Percentiles rank a stretch among this genome's conserved stretches.
Evolutionary conservation across 2,329 filamentous ascomycete genomes (phyloP).

Genomic region (Zalaria sp.): DNA sequence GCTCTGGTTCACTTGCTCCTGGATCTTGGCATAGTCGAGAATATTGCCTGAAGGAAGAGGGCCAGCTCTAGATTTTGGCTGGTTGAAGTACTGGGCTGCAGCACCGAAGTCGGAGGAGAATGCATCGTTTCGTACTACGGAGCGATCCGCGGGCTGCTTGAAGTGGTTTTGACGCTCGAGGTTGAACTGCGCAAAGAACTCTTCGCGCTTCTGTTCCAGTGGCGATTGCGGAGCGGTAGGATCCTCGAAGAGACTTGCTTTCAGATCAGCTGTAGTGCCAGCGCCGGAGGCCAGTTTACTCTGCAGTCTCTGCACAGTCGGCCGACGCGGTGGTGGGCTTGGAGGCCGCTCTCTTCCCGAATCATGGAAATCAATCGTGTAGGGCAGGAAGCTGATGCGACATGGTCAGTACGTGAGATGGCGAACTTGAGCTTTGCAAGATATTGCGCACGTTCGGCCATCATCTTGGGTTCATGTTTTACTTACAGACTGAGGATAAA

Average conservation of each 20-base stretch:
- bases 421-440: not conserved
- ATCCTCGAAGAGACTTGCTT: slow-evolving; percentile 24
- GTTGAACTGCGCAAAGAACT: slow-evolving; percentile 30
- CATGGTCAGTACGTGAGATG: slow-evolving; percentile 2
- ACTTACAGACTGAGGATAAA: slow-evolving; percentile 16
- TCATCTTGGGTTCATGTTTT: not conserved
- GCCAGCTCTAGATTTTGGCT: slow-evolving; percentile 62
- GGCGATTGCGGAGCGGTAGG: slow-evolving; percentile 29
- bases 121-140: slow-evolving; percentile 56
- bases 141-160: slow-evolving; percentile 31
- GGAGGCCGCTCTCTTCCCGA: slow-evolving; percentile 24
- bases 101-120: slow-evolving; percentile 64
- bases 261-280: slow-evolving; percentile 1
- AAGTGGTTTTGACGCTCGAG: slow-evolving; percentile 36
- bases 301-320: slow-evolving; percentile 1
- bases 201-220: slow-evolving; percentile 17
- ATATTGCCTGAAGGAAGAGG: slow-evolving; percentile 64
- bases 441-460: not conserved
- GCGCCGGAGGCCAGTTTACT: slow-evolving; percentile 1
- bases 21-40: slow-evolving; percentile 32
- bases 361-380: slow-evolving; percentile 73
- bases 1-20: slow-evolving; percentile 9
- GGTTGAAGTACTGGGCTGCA: slow-evolving; percentile 48
- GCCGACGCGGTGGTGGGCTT: slow-evolving; percentile 1
- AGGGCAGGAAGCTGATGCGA: slow-evolving; percentile 62